Evolutionary conservation across 331 rosid species (phyloP).

Genomic region (Malus hybrid): DNA sequence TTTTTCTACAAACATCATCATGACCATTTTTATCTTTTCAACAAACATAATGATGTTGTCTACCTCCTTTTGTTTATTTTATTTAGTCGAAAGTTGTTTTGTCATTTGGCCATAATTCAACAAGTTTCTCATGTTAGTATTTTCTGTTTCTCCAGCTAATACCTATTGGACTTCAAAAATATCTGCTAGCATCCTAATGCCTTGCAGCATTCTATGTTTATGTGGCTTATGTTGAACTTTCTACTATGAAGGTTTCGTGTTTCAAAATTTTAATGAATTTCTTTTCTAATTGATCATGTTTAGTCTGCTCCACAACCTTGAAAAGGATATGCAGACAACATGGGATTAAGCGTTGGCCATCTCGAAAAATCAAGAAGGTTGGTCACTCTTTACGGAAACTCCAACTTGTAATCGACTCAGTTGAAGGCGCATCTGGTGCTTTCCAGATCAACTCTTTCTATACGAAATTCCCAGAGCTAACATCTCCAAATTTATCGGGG

Average conservation of each 20-base stretch:
- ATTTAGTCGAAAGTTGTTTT: too few relatives aligned
- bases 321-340: conserved; percentile 95
- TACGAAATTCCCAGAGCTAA: conserved; percentile 66
- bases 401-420: conserved; percentile 86
- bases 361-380: conserved; percentile 91
- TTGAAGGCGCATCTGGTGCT: conserved; percentile 78
- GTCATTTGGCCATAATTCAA: too few relatives aligned
- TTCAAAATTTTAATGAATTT: neutral
- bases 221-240: neutral
- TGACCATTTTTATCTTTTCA: too few relatives aligned
- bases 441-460: conserved; percentile 80
- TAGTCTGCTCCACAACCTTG: conserved; percentile 94
- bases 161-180: neutral
- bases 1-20: too few relatives aligned
- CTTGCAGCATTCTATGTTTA: neutral
- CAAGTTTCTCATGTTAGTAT: neutral
- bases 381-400: conserved; percentile 96
- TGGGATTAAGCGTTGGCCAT: conserved; percentile 97
- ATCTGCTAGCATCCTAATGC: neutral
- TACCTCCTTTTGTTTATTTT: too few relatives aligned
- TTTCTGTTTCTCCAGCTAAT: neutral
- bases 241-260: neutral
- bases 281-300: conserved; percentile 1
- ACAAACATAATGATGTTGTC: too few relatives aligned
- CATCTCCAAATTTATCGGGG: conserved; percentile 60